A percentile compares a stretch with the other conserved stretches of the same genome.
These are phyloP conservation scores for Saccharomycopsis oosterbeekiorum DNA, from an alignment of 805 yeast species.

Conservation along the genomic window DNA sequence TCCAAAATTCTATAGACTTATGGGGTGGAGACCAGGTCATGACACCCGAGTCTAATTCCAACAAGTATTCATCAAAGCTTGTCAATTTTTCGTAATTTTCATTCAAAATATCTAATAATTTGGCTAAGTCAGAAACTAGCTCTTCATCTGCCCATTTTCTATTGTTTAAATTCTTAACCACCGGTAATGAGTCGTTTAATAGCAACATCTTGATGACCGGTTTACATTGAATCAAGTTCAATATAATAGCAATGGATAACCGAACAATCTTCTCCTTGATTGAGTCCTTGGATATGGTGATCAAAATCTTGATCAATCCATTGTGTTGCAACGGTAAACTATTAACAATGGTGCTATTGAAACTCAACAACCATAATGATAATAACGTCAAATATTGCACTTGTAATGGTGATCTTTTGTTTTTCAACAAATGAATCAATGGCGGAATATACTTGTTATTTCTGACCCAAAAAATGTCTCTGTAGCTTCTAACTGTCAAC, in stretches of 20 bases:
- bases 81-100: slow-evolving; percentile 72
- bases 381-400: slow-evolving; percentile 73
- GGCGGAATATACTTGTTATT: slow-evolving; percentile 38
- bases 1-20: slow-evolving; percentile 80
- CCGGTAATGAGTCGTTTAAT: slow-evolving; percentile 63
- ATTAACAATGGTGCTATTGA: slow-evolving; percentile 44
- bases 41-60: slow-evolving; percentile 70
- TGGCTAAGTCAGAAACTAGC: slow-evolving; percentile 58
- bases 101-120: slow-evolving; percentile 49
- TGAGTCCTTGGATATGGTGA: slow-evolving; percentile 59
- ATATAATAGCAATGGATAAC: slow-evolving; percentile 64
- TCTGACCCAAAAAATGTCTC: slow-evolving; percentile 40
- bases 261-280: slow-evolving; percentile 89
- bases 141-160: slow-evolving; percentile 96
- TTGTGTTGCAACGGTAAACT: slow-evolving; percentile 43
- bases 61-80: slow-evolving; percentile 83
- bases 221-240: slow-evolving; percentile 42
- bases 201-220: slow-evolving; percentile 55
- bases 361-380: slow-evolving; percentile 77
- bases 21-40: slow-evolving; percentile 92
- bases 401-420: slow-evolving; percentile 44
- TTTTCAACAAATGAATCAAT: slow-evolving; percentile 37
- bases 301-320: slow-evolving; percentile 39
- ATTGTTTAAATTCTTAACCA: slow-evolving; percentile 59
- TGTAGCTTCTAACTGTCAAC: slow-evolving; percentile 42